A percentile compares a stretch with the other conserved stretches of the same genome.
These are phyloP conservation scores for Geosmithia morbida DNA, from an alignment of 2,329 filamentous ascomycete genomes.

Conservation along the genomic window DNA sequence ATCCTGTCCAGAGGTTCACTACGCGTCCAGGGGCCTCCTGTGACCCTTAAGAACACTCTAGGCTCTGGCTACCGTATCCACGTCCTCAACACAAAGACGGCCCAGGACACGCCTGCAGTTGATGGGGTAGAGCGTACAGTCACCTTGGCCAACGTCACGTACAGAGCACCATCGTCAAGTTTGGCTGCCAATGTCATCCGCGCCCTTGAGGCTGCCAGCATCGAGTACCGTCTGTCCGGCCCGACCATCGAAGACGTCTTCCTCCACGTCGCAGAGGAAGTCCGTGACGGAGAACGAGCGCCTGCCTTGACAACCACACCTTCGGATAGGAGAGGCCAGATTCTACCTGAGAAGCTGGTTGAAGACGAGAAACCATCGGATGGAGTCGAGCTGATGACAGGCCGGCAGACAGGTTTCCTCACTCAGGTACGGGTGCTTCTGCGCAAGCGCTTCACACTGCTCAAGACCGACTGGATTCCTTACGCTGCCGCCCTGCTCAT, in stretches of 20 bases:
- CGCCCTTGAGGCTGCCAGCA: slow-evolving; percentile 45
- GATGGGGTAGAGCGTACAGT: slow-evolving; percentile 36
- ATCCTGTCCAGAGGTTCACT: slow-evolving; percentile 54
- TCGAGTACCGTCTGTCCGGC: slow-evolving; percentile 53
- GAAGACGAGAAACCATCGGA: not conserved
- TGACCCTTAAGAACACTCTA: slow-evolving; percentile 51
- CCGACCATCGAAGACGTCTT: slow-evolving; percentile 64
- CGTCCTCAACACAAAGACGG: slow-evolving; percentile 8
- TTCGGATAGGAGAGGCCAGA: no score
- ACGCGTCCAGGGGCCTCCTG: slow-evolving; percentile 52
- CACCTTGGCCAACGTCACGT: slow-evolving; percentile 54
- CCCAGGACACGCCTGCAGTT: slow-evolving; percentile 32
- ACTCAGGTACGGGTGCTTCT: slow-evolving; percentile 49
- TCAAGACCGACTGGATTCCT: slow-evolving; percentile 43
- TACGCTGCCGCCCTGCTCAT: slow-evolving; percentile 60
- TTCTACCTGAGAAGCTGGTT: not conserved
- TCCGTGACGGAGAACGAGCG: slow-evolving; percentile 9
- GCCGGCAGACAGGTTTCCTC: slow-evolving; percentile 40
- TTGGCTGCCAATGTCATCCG: slow-evolving; percentile 56
- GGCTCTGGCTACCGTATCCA: slow-evolving; percentile 28
- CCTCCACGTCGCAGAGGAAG: slow-evolving; percentile 43
- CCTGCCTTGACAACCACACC: not conserved
- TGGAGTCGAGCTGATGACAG: slow-evolving; percentile 26
- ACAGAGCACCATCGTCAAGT: slow-evolving; percentile 50
- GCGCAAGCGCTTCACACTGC: slow-evolving; percentile 48